Evolutionary conservation across 2,329 filamentous ascomycete genomes (phyloP).

Genomic region (Paecilomyces niveus): DNA sequence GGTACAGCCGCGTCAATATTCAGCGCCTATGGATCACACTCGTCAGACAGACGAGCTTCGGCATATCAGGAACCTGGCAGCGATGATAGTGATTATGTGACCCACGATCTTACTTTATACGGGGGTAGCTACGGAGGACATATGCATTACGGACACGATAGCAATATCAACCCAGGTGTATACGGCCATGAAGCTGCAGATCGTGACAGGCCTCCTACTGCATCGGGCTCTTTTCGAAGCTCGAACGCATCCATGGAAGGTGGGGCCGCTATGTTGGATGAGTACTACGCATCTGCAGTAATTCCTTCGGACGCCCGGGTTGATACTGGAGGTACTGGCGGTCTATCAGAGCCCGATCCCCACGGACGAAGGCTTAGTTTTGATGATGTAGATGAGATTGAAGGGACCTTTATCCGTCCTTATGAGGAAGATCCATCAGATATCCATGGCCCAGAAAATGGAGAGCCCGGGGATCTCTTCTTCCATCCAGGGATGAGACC

Average conservation of each 20-base stretch:
- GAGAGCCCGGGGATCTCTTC: constrained; percentile 82
- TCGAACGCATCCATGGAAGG: constrained; percentile 18
- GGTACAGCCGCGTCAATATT: constrained; percentile 48
- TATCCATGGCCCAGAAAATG: constrained; percentile 60
- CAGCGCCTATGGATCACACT: constrained; percentile 32
- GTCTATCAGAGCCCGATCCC: constrained; percentile 65
- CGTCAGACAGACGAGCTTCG: constrained; percentile 23
- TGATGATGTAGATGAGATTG: constrained; percentile 83
- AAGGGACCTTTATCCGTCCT: constrained; percentile 55
- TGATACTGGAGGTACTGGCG: constrained; percentile 86
- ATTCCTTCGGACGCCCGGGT: constrained; percentile 60
- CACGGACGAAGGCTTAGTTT: constrained; percentile 68
- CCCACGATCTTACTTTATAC: constrained; percentile 66
- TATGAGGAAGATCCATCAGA: constrained; percentile 37
- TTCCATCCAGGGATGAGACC: constrained; percentile 78
- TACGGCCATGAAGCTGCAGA: constrained; percentile 11
- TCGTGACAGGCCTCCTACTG: constrained; percentile 10
- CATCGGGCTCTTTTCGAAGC: constrained; percentile 21
- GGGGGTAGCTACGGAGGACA: constrained; percentile 63
- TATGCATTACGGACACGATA: constrained; percentile 54
- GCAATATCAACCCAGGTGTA: constrained; percentile 15
- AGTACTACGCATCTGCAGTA: constrained; percentile 31
- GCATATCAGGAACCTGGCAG: constrained; percentile 42
- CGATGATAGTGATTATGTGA: constrained; percentile 62
- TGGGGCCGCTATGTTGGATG: constrained; percentile 20